Conservation (phyloP, 2,329 filamentous ascomycete genomes). For the Claviceps digitariae region DNA sequence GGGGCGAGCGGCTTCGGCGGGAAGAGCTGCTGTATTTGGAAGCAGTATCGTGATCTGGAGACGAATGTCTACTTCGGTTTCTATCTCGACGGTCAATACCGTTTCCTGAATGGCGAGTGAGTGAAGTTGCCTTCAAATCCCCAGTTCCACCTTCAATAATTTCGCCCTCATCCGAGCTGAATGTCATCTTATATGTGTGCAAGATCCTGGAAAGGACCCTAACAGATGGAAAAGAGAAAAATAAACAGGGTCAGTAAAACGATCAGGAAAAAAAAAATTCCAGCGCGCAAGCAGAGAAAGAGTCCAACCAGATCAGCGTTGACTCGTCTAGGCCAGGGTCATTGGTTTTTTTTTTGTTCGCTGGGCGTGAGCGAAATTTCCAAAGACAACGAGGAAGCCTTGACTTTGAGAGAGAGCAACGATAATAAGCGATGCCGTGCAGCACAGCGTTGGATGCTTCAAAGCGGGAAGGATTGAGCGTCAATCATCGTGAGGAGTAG, state of each 20-base stretch:
- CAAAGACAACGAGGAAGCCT: background rate
- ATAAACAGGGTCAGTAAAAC: slow-evolving; percentile 22
- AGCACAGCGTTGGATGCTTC: background rate
- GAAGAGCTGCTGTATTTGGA: slow-evolving; percentile 28
- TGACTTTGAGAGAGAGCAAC: background rate
- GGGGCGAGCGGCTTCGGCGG: slow-evolving; percentile 45
- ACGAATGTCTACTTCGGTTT: slow-evolving; percentile 50
- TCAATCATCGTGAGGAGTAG: background rate
- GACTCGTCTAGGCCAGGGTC: slow-evolving; percentile 22
- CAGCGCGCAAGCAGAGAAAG: slow-evolving; percentile 20
- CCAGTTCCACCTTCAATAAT: slow-evolving; percentile 59
- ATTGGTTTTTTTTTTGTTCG: slow-evolving; percentile 7
- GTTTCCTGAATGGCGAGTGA: slow-evolving; percentile 60
- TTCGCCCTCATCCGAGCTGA: slow-evolving; percentile 76
- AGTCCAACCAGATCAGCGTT: slow-evolving; percentile 30
- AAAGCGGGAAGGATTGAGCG: background rate
- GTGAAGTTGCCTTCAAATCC: slow-evolving; percentile 74
- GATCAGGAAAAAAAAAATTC: slow-evolving; percentile 14
- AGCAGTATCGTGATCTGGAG: slow-evolving; percentile 37
- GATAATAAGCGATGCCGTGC: background rate
- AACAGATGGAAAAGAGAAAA: slow-evolving; percentile 2
- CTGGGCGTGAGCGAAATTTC: slow-evolving; percentile 1
- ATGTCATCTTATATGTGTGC: slow-evolving; percentile 20
- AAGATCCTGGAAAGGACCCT: slow-evolving; percentile 6
- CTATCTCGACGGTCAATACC: slow-evolving; percentile 89